phyloP scores from a whole-genome alignment of 176 grass and related monocot genomes.

The Oryza australiensis region DNA sequence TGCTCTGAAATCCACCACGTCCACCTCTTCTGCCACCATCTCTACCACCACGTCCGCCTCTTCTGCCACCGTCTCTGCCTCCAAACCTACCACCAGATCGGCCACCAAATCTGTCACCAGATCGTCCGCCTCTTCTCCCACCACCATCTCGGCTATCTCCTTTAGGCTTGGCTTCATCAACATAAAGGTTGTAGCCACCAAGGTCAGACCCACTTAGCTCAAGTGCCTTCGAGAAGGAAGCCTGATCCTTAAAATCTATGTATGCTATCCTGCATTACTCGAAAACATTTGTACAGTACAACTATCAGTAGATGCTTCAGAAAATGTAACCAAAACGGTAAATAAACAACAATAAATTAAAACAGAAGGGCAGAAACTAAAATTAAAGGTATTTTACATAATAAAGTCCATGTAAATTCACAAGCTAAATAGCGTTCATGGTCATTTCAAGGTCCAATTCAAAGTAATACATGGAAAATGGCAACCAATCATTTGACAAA shows the following conservation, averaged over 20 bases:
- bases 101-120: slow-evolving; percentile 35
- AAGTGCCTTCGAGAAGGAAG: slow-evolving; percentile 51
- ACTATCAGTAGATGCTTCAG: neutral
- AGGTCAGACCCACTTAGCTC: slow-evolving; percentile 70
- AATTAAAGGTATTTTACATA: neutral
- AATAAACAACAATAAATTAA: neutral
- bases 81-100: slow-evolving; percentile 29
- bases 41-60: slow-evolving; percentile 31
- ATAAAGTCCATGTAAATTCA: neutral
- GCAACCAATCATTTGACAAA: neutral
- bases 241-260: slow-evolving; percentile 66
- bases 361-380: neutral
- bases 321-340: neutral
- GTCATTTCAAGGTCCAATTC: neutral
- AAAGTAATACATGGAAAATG: neutral
- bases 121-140: slow-evolving; percentile 31
- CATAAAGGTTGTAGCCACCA: slow-evolving; percentile 45
- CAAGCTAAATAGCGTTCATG: neutral
- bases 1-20: slow-evolving; percentile 39
- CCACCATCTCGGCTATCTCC: slow-evolving; percentile 20
- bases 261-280: slow-evolving; percentile 69
- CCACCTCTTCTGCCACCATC: slow-evolving; percentile 38
- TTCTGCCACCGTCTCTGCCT: slow-evolving; percentile 37
- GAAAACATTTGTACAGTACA: neutral
- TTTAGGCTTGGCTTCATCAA: slow-evolving; percentile 71